Conservation (phyloP, 768 basidiomycete species). For the Kwoniella europaea region DNA sequence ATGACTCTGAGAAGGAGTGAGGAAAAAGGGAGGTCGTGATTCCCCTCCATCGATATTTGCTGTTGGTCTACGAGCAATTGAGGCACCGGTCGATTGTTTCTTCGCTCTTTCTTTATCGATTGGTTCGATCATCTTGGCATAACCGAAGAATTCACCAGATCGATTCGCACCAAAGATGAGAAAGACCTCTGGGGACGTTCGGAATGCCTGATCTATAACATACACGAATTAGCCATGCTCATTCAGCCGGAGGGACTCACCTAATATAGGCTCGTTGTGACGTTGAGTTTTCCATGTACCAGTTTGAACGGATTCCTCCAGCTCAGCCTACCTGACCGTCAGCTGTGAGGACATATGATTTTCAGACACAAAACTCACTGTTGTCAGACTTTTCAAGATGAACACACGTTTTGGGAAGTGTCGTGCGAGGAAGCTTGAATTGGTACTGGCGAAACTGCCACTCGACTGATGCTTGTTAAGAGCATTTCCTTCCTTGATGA, state of each 20-base stretch:
- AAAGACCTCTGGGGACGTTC: conserved; percentile 85
- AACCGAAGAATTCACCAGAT: conserved; percentile 92
- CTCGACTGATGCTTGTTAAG: conserved; percentile 64
- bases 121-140: conserved; percentile 69
- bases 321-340: conserved; percentile 65
- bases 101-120: conserved; percentile 41
- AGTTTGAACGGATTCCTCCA: conserved; percentile 76
- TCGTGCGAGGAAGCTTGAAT: conserved; percentile 73
- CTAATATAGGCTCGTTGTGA: conserved; percentile 84
- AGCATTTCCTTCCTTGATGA: conserved; percentile 13
- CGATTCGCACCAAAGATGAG: conserved; percentile 93
- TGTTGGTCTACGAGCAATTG: not conserved
- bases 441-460: conserved; percentile 77
- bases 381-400: conserved; percentile 84
- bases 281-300: conserved; percentile 90
- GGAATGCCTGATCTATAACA: conserved; percentile 76
- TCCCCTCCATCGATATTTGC: conserved; percentile 27
- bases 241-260: conserved; percentile 19
- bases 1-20: conserved; percentile 37
- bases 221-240: not conserved
- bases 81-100: not conserved
- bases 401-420: conserved; percentile 90
- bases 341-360: not conserved
- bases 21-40: conserved; percentile 27
- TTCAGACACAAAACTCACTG: conserved; percentile 62